Evolutionary conservation across 23 red algal genomes (phyloP), one percentile per base, ranked within the genome.

Genomic region (Porphyridium purpureum): DNA sequence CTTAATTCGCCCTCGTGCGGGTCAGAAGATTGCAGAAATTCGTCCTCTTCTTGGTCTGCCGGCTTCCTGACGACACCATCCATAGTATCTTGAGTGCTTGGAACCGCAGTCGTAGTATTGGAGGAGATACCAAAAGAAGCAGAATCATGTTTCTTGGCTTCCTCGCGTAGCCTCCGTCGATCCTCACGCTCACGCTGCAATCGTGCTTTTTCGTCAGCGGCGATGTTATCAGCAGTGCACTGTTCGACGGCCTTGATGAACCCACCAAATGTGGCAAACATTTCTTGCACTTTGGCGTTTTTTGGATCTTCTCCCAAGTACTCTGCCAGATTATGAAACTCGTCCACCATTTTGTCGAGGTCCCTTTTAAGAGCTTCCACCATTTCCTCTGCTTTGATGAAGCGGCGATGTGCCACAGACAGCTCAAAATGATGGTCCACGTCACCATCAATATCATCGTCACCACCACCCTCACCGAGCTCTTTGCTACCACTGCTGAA

Each of bases 291-390:
- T 49, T 81, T 93, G 3, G 62, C 64, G 9, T 50, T 40, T 57
- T 72, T 93, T 7, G 82, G 57, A 42, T 93, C 66, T 23, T 93
- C 84, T n/a, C 84, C 84, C 21, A 93, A 50, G 25, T 24, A 69
- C 7, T 29, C 52, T 27, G 71, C 72, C 27, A 70, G 17, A 20
- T 93, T 62, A 14, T 42, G 51, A 69, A 93, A 93, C 3, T 64
- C 50, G 4, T 64, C 59, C 44, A 88, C 38, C 57, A 72, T 64
- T 24, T 67, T 62, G 21, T 79, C 68, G 38, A 72, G 82, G 6
- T 61, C 21, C 38, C 36, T 52, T 4, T 50, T 49, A 9, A 88
- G 35, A 20, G 76, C 66, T 7, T 40, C 48, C n/a, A 61, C 40
- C 33, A 60, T 67, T 6, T 50, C 34, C 52, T 76, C 66, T n/a